A percentile compares a stretch with the other conserved stretches of the same genome.
phyloP scores from a whole-genome alignment of 1,284 basidiomycete genomes.

The Wolfiporia cocos region DNA sequence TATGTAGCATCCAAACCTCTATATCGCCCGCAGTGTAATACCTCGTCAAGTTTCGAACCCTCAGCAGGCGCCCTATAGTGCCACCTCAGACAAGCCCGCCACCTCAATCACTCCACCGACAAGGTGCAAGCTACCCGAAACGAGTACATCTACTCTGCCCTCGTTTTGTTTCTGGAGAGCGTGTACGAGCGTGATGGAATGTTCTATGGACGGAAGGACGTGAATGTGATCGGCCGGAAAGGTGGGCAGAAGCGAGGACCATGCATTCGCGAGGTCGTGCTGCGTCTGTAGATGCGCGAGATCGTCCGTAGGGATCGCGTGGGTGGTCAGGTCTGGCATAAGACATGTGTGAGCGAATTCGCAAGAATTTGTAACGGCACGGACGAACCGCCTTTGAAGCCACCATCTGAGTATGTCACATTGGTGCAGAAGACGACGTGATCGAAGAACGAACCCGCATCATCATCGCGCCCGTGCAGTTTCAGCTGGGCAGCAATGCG shows the following conservation, averaged over 20 bases:
- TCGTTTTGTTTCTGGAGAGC: constrained; percentile 26
- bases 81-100: constrained; percentile 64
- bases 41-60: constrained; percentile 4
- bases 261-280: constrained; percentile 69
- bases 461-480: constrained; percentile 31
- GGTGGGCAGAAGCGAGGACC: constrained; percentile 57
- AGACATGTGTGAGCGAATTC: constrained; percentile 7
- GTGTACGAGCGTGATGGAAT: constrained; percentile 68
- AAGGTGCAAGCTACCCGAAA: constrained; percentile 91
- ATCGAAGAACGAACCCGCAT: constrained; percentile 59
- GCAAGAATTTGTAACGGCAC: neutral
- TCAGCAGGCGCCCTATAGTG: constrained; percentile 29
- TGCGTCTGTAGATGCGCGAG: constrained; percentile 70
- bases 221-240: constrained; percentile 62
- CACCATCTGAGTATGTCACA: constrained; percentile 86
- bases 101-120: constrained; percentile 95
- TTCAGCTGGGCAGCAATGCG: constrained; percentile 42
- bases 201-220: constrained; percentile 85
- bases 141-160: constrained; percentile 58
- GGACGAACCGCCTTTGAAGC: constrained; percentile 80
- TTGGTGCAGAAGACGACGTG: constrained; percentile 94
- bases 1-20: too few species aligned
- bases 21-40: too few species aligned
- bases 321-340: constrained; percentile 63
- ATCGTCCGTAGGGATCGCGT: constrained; percentile 59